Base-by-base conservation (phyloP, 2,329 filamentous ascomycete genomes). In the Aureobasidium vineae region DNA sequence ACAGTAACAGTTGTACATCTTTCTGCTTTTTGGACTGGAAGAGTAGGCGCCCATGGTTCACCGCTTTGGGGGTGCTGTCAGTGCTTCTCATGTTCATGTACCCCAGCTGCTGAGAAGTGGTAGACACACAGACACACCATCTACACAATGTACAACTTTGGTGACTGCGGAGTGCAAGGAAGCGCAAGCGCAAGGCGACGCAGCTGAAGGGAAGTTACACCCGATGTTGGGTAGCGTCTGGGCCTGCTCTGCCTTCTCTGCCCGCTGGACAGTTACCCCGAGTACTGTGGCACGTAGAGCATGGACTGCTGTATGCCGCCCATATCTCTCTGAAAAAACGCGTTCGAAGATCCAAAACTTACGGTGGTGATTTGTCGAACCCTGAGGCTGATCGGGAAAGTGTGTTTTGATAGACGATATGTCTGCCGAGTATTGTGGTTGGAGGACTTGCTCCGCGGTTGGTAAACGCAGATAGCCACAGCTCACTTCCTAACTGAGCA, bases 401-500 rank as follows among this genome's bases (percentile, higher is more conserved):
- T 26, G 43, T 13, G 19, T n/a, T n/a, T 26, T 45, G 16, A 15
- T 28, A 33, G 54, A 28, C 54, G 54, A 28, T 40, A 45, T 45
- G 54, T 59, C 26, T 59, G 54, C 15, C 19, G 26, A 31, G 10
- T 6, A 16, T 16, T 43, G 54, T 59, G 54, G 54, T 59, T 59
- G 54, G 26, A 59, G 40, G 23, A 43, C 16, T 31, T 59, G 40
- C 23, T 59, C 54, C 54, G 54, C 54, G 54, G 54, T 45, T 56
- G 38, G 23, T 6, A 21, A n/a, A 56, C 5, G 7, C 33, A 36
- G 15, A 56, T 41, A 59, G 28, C 38, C 36, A 59, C 23, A 23
- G 26, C 54, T 45, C 49, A 33, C 26, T 59, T 19, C 54, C 40
- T 45, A 19, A 31, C 43, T 33, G 16, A 45, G 54, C 1, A 45